Evolutionary conservation across 129 eudicot species (phyloP).

Genomic region (Flaveria trinervia): DNA sequence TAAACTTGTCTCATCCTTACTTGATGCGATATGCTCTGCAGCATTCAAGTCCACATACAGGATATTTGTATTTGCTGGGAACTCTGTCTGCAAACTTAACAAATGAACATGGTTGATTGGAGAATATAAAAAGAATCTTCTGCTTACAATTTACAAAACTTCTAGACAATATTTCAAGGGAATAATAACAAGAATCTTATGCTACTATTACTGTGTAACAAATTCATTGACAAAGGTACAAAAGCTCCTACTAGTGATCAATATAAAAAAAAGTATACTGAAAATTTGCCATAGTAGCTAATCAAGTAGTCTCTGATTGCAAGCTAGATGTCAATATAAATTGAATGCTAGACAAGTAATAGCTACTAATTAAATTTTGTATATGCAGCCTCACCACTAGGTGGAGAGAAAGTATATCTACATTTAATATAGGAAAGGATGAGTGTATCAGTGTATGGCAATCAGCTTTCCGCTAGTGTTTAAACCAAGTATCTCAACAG

Average conservation of each 20-base stretch:
- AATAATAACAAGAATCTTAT: neutral
- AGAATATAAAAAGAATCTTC: slow-evolving; percentile 24
- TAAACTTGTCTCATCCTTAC: slow-evolving; percentile 64
- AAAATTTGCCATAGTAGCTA: neutral
- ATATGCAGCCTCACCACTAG: neutral
- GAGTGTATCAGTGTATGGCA: slow-evolving; percentile 14
- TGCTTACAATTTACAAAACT: neutral
- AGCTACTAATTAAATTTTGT: neutral
- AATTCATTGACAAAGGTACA: neutral
- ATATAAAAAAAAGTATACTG: neutral
- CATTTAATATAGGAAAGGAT: slow-evolving; percentile 5
- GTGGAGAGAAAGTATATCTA: slow-evolving; percentile 1
- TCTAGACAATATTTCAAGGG: neutral
- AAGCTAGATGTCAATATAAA: neutral
- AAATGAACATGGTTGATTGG: slow-evolving; percentile 39
- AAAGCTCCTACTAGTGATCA: neutral
- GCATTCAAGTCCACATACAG: slow-evolving; percentile 87
- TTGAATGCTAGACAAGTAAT: neutral
- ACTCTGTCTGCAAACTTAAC: slow-evolving; percentile 84
- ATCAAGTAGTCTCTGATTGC: slow-evolving; percentile 1
- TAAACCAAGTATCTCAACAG: slow-evolving; percentile 11
- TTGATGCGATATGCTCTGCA: slow-evolving; percentile 84
- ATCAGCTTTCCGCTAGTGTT: neutral
- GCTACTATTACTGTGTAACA: slow-evolving; percentile 7
- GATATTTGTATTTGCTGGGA: slow-evolving; percentile 98